Evolutionary conservation across 306 rosid genomes (phyloP).

Genomic region (Betula pendula): DNA sequence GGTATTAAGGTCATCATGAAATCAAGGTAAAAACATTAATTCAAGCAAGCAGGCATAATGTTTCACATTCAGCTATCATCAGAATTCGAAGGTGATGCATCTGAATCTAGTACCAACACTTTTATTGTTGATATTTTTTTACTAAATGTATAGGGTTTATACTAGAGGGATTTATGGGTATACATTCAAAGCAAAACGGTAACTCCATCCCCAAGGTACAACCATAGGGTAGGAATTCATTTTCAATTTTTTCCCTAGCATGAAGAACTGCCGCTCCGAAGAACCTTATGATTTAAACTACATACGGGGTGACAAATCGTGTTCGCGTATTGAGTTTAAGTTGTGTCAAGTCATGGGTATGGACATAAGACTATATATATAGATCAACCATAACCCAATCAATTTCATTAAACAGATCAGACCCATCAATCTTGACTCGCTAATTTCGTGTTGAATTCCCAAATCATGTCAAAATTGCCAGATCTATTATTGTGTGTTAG

Average conservation of each 20-base stretch:
- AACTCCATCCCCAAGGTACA: not conserved
- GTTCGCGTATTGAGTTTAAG: too few species aligned
- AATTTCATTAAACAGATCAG: too few species aligned
- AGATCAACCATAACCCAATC: too few species aligned
- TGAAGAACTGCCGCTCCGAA: not conserved
- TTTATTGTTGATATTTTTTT: too few species aligned
- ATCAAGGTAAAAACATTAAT: not conserved
- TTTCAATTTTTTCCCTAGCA: not conserved
- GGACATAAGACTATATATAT: too few species aligned
- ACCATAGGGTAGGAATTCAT: not conserved
- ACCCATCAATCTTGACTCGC: too few species aligned
- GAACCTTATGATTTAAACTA: not conserved
- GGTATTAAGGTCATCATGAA: not conserved
- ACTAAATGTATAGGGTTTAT: not conserved
- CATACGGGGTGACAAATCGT: not conserved
- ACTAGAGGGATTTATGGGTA: not conserved
- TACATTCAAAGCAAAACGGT: too few species aligned
- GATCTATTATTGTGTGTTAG: too few species aligned
- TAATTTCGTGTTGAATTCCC: too few species aligned
- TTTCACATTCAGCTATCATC: not conserved
- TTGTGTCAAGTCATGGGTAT: too few species aligned
- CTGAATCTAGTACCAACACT: too few species aligned
- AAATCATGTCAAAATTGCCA: too few species aligned
- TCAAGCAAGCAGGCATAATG: not conserved
- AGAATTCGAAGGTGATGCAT: not conserved